Conservation (phyloP, 768 basidiomycete species). For the Kwoniella bestiolae region DNA sequence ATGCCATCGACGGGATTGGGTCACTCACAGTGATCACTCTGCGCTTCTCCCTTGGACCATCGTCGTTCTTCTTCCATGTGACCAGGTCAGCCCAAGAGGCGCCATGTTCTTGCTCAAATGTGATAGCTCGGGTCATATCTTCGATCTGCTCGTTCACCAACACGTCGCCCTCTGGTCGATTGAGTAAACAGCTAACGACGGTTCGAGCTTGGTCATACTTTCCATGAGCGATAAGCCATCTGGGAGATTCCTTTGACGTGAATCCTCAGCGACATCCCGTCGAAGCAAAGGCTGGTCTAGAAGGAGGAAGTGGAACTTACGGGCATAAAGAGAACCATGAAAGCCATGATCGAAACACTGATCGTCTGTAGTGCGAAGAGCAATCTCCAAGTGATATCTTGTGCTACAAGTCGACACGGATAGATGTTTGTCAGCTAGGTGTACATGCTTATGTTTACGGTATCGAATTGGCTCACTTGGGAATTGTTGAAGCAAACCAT, state of each 20-base stretch:
- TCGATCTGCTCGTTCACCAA: slow-evolving; percentile 27
- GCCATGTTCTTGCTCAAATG: slow-evolving; percentile 21
- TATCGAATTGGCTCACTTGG: background rate
- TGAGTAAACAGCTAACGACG: slow-evolving; percentile 19
- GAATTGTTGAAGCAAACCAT: slow-evolving; percentile 22
- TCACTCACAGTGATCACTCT: slow-evolving; percentile 29
- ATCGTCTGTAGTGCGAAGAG: slow-evolving; percentile 27
- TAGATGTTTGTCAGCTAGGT: too few species aligned
- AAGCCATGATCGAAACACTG: slow-evolving; percentile 24
- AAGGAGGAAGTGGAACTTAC: too few species aligned
- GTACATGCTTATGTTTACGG: too few species aligned
- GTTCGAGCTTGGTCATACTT: slow-evolving; percentile 19
- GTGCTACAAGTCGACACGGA: background rate
- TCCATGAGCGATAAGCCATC: slow-evolving; percentile 27
- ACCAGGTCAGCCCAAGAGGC: slow-evolving; percentile 26
- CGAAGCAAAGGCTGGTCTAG: too few species aligned
- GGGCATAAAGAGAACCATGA: slow-evolving; percentile 27
- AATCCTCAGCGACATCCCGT: too few species aligned
- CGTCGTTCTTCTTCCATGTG: slow-evolving; percentile 11
- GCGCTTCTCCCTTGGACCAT: slow-evolving; percentile 31
- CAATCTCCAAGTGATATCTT: slow-evolving; percentile 26
- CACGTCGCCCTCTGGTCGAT: slow-evolving; percentile 13
- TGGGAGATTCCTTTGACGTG: slow-evolving; percentile 33
- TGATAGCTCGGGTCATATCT: slow-evolving; percentile 27
- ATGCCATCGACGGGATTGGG: background rate